Evolutionary conservation across 2,329 filamentous ascomycete species (phyloP), one percentile per base, ranked within the genome.

Genomic region (Diaporthe eres): DNA sequence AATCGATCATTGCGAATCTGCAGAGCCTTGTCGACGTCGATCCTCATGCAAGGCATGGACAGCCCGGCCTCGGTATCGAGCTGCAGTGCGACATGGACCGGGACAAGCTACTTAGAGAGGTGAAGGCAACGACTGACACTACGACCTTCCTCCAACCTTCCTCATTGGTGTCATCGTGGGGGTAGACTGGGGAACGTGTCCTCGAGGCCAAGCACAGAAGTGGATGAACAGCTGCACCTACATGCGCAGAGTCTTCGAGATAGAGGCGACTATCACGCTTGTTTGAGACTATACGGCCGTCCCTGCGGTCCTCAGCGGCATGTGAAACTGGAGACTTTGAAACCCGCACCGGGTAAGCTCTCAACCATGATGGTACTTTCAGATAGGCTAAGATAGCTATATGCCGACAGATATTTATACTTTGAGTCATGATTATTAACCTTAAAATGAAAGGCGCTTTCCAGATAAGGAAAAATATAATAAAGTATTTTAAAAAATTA

Each of bases 31-130:
- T 25, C n/a, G 34, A 22, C 22, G 65, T 53, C 65, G 34, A 70
- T 70, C 65, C 19, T 55, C 49, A 55, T 68, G 65, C 65, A 53
- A 68, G 47, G 31, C 65, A 55, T 70, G 49, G 65, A 55, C 47
- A 70, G 34, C 65, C 47, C 51, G 31, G 65, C 65, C 49, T 42
- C 49, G 49, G 65, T 42, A 55, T 70, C 65, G 34, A 15, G 49
- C 65, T 70, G 65, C 65, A 53, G 65, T 70, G 49, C 65, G 65
- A 70, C 65, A 55, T 42, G 47, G 65, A 28, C 65, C 65, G 65
- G 65, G 49, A 70, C 65, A 70, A 70, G 65, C 65, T 70, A 70
- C 65, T 70, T 25, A 70, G 47, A 70, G 49, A 39, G 65, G 65
- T 22, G 65, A 70, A 70, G 65, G 28, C 65, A 53, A 68, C 63